A percentile compares a stretch with the other conserved stretches of the same genome.
Evolutionary conservation across 192 early-diverging fungal genomes (phyloP).

Genomic region (Linnemannia zychae): DNA sequence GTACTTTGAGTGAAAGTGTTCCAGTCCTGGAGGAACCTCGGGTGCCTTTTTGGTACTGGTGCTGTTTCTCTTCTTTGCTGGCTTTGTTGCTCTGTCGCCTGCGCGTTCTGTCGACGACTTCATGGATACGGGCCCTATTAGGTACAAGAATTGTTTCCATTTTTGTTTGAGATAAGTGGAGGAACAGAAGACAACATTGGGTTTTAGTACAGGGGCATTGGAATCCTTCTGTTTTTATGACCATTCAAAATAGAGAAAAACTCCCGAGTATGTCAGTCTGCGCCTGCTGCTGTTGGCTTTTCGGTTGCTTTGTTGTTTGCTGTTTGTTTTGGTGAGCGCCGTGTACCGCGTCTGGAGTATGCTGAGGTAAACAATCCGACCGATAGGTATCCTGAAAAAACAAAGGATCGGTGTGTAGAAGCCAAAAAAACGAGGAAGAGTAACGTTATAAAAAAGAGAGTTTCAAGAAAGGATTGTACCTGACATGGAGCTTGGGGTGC

Average conservation of each 20-base stretch:
- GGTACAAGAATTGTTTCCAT: not conserved
- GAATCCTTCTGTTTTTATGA: not conserved
- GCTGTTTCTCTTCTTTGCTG: slow-evolving; percentile 26
- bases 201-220: not conserved
- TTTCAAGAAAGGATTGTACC: slow-evolving; percentile 20
- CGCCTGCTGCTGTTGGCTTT: not conserved
- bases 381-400: not conserved
- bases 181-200: not conserved
- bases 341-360: not conserved
- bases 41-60: slow-evolving; percentile 25
- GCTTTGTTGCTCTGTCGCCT: slow-evolving; percentile 14
- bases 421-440: slow-evolving; percentile 9
- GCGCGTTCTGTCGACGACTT: slow-evolving; percentile 24
- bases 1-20: slow-evolving; percentile 40
- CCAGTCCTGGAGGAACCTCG: slow-evolving; percentile 37
- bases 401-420: not conserved
- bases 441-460: slow-evolving; percentile 2
- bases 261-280: not conserved
- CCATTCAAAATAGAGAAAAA: slow-evolving; percentile 18
- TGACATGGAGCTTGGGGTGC: slow-evolving; percentile 11
- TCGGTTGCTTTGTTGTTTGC: not conserved
- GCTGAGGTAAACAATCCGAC: slow-evolving; percentile 25
- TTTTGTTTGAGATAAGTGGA: not conserved
- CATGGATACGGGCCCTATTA: slow-evolving; percentile 1
- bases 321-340: slow-evolving; percentile 12